phyloP scores from a whole-genome alignment of 192 early-diverging fungal species.

The Coemansia sp. region DNA sequence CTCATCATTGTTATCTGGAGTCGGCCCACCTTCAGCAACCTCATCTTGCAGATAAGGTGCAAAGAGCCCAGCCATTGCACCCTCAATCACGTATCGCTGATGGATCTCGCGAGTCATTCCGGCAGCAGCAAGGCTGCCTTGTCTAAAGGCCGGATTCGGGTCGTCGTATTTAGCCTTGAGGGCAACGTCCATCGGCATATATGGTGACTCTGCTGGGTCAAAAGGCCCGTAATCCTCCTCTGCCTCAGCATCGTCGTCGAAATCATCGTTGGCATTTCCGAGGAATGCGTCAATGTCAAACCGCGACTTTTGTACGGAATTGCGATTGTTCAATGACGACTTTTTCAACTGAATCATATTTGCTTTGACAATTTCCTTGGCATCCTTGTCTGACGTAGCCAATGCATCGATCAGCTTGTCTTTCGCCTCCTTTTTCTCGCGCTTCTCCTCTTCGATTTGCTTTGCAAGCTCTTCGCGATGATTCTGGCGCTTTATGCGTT shows the following conservation, averaged over 20 bases:
- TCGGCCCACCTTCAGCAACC: background rate
- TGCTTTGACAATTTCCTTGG: slow-evolving; percentile 47
- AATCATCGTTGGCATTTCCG: slow-evolving; percentile 21
- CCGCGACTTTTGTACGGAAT: slow-evolving; percentile 21
- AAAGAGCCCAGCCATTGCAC: slow-evolving; percentile 51
- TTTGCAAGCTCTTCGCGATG: slow-evolving; percentile 69
- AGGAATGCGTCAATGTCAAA: slow-evolving; percentile 38
- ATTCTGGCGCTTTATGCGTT: slow-evolving; percentile 55
- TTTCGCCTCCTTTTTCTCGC: slow-evolving; percentile 65
- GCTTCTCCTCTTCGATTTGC: slow-evolving; percentile 71
- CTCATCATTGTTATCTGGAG: background rate
- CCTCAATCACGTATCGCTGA: slow-evolving; percentile 47
- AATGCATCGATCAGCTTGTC: slow-evolving; percentile 74
- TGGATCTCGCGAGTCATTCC: slow-evolving; percentile 56
- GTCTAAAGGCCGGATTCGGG: slow-evolving; percentile 38
- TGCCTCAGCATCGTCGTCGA: slow-evolving; percentile 24
- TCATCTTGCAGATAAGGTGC: slow-evolving; percentile 22
- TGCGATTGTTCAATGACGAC: slow-evolving; percentile 42
- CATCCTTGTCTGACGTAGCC: slow-evolving; percentile 49
- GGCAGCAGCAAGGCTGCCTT: slow-evolving; percentile 27
- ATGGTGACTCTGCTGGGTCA: slow-evolving; percentile 49
- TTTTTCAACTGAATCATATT: slow-evolving; percentile 47
- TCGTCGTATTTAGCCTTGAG: slow-evolving; percentile 42
- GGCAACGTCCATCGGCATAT: slow-evolving; percentile 30
- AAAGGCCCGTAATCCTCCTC: slow-evolving; percentile 29